These are phyloP conservation scores for Sarocladiaceae sp. DNA, from an alignment of 2,329 filamentous ascomycete species.

Conservation along the genomic window DNA sequence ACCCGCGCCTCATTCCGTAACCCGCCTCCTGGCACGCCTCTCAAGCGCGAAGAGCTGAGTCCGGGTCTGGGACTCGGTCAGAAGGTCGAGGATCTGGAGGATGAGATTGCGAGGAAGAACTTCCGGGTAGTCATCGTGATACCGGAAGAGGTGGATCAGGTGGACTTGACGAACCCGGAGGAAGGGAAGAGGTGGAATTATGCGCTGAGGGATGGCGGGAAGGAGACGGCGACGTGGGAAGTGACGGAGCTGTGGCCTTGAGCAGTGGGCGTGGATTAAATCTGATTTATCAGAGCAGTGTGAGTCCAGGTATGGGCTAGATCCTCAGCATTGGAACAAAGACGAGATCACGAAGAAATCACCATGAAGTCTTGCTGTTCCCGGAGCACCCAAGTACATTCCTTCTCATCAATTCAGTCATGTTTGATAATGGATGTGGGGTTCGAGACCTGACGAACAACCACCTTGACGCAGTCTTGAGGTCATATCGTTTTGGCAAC, in stretches of 20 bases:
- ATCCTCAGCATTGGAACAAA: too few species aligned
- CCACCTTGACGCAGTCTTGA: too few species aligned
- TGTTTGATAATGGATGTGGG: too few species aligned
- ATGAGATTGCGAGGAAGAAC: conserved; percentile 63
- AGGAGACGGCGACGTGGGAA: conserved; percentile 51
- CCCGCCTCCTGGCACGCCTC: conserved; percentile 59
- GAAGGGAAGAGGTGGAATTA: conserved; percentile 62
- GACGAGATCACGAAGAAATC: too few species aligned
- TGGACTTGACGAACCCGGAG: conserved; percentile 63
- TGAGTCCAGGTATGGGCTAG: too few species aligned
- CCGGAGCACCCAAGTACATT: too few species aligned
- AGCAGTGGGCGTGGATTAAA: too few species aligned
- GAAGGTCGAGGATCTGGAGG: conserved; percentile 64
- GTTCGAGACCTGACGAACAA: too few species aligned
- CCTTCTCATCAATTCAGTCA: too few species aligned
- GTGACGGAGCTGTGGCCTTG: conserved; percentile 65
- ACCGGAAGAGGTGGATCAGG: conserved; percentile 68
- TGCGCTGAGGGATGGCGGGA: conserved; percentile 42
- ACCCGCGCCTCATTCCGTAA: conserved; percentile 75
- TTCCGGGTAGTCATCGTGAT: conserved; percentile 80
- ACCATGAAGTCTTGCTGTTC: too few species aligned
- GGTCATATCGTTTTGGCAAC: too few species aligned
- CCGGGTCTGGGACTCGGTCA: conserved; percentile 46
- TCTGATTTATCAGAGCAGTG: too few species aligned
- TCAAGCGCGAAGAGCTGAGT: conserved; percentile 38